A percentile compares a stretch with the other conserved stretches of the same genome.
Evolutionary conservation across 306 rosid species (phyloP).

Genomic region (Sindora glabra): DNA sequence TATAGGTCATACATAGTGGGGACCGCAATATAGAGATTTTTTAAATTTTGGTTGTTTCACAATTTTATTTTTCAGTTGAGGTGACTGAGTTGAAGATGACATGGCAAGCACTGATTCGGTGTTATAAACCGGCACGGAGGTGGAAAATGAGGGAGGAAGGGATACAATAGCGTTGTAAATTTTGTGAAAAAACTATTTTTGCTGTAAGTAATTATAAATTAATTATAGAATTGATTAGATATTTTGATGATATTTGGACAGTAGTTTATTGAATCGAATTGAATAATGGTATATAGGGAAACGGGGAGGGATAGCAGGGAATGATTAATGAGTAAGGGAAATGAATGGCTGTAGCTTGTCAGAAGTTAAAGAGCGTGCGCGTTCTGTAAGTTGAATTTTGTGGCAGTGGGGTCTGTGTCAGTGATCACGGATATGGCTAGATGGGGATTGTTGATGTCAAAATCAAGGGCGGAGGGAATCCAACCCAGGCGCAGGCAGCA

Average conservation of each 20-base stretch:
- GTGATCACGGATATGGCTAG: conserved; percentile 38
- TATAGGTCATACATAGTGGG: conserved; percentile 7
- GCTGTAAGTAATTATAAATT: conserved; percentile 3
- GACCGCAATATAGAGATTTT: background rate
- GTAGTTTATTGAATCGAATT: too few relatives aligned
- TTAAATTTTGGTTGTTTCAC: background rate
- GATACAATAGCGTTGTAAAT: too few relatives aligned
- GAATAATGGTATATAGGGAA: too few relatives aligned
- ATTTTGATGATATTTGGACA: too few relatives aligned
- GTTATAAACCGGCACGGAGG: too few relatives aligned
- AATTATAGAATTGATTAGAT: too few relatives aligned
- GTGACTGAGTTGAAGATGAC: background rate
- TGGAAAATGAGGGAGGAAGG: too few relatives aligned
- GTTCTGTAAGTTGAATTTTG: background rate
- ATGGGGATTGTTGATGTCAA: conserved; percentile 13
- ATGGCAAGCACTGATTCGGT: conserved; percentile 4
- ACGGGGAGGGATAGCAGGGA: too few relatives aligned
- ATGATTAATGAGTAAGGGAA: too few relatives aligned
- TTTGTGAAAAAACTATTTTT: background rate
- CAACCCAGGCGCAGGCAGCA: background rate
- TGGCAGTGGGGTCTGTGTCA: conserved; percentile 13
- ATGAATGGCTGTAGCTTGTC: too few relatives aligned
- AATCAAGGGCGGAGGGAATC: background rate
- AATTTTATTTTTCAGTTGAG: conserved; percentile 14
- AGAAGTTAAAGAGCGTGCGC: too few relatives aligned